Conservation (phyloP, 2,329 filamentous ascomycete genomes). For the Colletotrichum neosansevieriae region DNA sequence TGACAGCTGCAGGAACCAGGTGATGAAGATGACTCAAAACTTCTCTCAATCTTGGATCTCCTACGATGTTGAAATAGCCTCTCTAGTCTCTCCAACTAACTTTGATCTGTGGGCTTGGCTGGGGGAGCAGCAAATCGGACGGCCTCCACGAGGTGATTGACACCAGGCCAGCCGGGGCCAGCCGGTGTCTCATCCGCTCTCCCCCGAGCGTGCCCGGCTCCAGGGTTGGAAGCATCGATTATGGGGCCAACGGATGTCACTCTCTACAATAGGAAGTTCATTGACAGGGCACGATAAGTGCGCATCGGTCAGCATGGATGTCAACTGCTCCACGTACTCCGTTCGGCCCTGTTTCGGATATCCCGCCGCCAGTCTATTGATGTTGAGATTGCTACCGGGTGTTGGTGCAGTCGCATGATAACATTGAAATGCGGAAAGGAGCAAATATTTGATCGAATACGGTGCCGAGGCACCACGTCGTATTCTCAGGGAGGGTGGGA, state of each 20-base stretch:
- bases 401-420: background rate
- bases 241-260: constrained; percentile 9
- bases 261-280: constrained; percentile 32
- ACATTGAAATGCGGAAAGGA: no score
- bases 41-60: no score
- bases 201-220: background rate
- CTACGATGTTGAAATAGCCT: background rate
- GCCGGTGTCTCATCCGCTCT: constrained; percentile 19
- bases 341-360: constrained; percentile 22
- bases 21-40: background rate
- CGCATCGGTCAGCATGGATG: constrained; percentile 10
- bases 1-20: background rate
- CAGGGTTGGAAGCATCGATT: constrained; percentile 8
- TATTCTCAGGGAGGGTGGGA: background rate
- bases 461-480: constrained; percentile 5
- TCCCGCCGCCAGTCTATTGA: constrained; percentile 25
- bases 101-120: background rate
- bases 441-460: background rate
- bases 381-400: background rate
- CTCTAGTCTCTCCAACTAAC: background rate
- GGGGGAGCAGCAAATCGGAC: background rate
- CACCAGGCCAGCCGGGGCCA: constrained; percentile 3
- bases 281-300: background rate
- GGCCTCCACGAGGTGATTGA: constrained; percentile 4
- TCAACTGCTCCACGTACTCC: background rate